Base-by-base conservation (phyloP, 441 rosid species). In the Gossypium davidsonii region DNA sequence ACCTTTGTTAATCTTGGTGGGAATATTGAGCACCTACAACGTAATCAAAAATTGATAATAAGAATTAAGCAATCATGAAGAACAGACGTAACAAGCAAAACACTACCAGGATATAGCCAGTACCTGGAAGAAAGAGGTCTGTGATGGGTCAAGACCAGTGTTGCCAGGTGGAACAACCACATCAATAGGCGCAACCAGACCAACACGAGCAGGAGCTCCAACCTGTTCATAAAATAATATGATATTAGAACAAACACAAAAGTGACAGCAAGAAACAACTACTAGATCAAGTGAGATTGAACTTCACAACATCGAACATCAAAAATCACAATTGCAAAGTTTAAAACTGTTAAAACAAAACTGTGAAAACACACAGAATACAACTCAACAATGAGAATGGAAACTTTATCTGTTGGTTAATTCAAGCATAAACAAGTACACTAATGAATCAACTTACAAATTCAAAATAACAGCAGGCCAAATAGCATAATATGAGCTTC, bases 151-250 rank as follows among this genome's bases (percentile, higher is more conserved):
- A 9, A 94, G 96, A 18, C 98, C 96, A 0, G 96, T 92, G 88
- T 91, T 92, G 70, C 98, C 98, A 23, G 99, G 98, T 46, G 92
- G 99, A 26, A 94, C 98, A 49, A 92, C 89, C 17, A 94, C 97
- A 87, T 94, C 99, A 59, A 88, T 87, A 44, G 99, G 98, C 6
- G 99, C 96, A 46, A 94, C 85, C 80, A 94, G 79, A 70, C 99
- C 99, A 64, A 94, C 99, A 79, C 99, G 97, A 74, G 98, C 99
- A 60, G 98, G 99, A 70, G 99, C 99, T 75, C 99, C 98, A 77
- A 94, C 99, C 99, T 92, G 64, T 51, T 18, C 31, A 65, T 8
- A 46, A 42, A 0, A 15, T 4, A 51, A 68, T 5, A 72, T 28
- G 26, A 56, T 15, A 39, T 34, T 25, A 26, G 49, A 53, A 53